Percentiles rank a stretch among this genome's conserved stretches.
Conservation (phyloP, 2,329 filamentous ascomycete genomes). For the Penicillium sclerotigenum region DNA sequence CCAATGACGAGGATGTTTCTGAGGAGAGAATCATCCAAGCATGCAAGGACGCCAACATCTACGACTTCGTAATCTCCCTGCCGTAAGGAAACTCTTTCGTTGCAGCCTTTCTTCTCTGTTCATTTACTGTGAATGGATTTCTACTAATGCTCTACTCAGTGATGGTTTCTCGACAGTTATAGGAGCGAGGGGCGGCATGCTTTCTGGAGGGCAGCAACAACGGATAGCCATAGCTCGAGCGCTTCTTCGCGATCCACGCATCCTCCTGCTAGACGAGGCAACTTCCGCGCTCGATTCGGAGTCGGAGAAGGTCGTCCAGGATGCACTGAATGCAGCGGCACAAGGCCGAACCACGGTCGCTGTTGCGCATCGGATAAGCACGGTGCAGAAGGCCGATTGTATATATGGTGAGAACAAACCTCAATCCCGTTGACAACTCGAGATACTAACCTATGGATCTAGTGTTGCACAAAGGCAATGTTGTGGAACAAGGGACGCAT, state of each 20-base stretch:
- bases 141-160: constrained; percentile 76
- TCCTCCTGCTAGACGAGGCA: constrained; percentile 81
- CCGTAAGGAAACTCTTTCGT: neutral
- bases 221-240: constrained; percentile 90
- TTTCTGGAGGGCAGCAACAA: constrained; percentile 91
- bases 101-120: too few relatives aligned
- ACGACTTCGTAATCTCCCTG: constrained; percentile 27
- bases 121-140: constrained; percentile 55
- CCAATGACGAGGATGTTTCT: constrained; percentile 53
- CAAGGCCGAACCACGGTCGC: constrained; percentile 39
- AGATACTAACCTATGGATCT: constrained; percentile 55
- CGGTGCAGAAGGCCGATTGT: neutral
- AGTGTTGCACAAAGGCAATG: constrained; percentile 32
- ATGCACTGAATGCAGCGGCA: neutral
- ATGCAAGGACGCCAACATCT: neutral
- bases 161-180: constrained; percentile 83
- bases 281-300: constrained; percentile 36
- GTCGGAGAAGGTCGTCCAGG: neutral
- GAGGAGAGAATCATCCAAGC: constrained; percentile 42
- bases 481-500: neutral
- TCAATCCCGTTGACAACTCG: too few relatives aligned
- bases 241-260: constrained; percentile 79
- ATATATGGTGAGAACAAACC: neutral
- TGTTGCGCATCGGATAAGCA: constrained; percentile 79
- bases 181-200: constrained; percentile 77